These are phyloP conservation scores for Echites panduratus DNA, from an alignment of 257 asterid genomes.

Conservation along the genomic window DNA sequence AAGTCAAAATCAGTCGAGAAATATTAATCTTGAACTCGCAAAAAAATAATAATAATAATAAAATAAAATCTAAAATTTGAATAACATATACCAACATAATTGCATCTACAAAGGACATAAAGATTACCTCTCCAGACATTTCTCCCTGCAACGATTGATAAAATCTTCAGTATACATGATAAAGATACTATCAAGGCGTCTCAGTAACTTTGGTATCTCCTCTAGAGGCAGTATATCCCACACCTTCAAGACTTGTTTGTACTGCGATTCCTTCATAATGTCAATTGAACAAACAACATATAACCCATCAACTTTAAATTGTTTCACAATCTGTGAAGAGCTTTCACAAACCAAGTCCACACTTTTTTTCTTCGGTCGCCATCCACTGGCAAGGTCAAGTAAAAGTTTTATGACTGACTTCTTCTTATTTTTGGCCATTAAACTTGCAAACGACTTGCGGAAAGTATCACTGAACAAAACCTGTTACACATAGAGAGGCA, in stretches of 20 bases:
- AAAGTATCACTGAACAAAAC: conserved; percentile 54
- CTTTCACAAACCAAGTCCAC: conserved; percentile 40
- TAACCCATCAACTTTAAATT: conserved; percentile 42
- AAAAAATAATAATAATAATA: too few relatives aligned
- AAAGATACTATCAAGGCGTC: conserved; percentile 45
- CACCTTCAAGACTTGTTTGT: conserved; percentile 49
- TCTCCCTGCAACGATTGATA: conserved; percentile 40
- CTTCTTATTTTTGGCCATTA: conserved; percentile 28
- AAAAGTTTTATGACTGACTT: conserved; percentile 33
- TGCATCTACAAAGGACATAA: neutral
- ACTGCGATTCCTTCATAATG: conserved; percentile 32
- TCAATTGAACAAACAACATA: conserved; percentile 50
- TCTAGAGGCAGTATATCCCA: conserved; percentile 51
- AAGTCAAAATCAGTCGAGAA: neutral
- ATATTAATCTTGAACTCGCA: neutral
- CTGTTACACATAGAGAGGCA: conserved; percentile 23
- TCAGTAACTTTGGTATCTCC: conserved; percentile 41
- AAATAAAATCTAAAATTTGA: neutral
- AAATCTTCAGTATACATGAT: conserved; percentile 47
- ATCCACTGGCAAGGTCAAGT: conserved; percentile 55
- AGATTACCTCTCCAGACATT: conserved; percentile 43
- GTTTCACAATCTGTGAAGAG: conserved; percentile 42
- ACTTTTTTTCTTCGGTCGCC: conserved; percentile 56
- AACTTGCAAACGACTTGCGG: conserved; percentile 39
- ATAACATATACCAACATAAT: neutral